Evolutionary conservation across 2,329 filamentous ascomycete genomes (phyloP).

Genomic region (Colletotrichum tamarilloi): DNA sequence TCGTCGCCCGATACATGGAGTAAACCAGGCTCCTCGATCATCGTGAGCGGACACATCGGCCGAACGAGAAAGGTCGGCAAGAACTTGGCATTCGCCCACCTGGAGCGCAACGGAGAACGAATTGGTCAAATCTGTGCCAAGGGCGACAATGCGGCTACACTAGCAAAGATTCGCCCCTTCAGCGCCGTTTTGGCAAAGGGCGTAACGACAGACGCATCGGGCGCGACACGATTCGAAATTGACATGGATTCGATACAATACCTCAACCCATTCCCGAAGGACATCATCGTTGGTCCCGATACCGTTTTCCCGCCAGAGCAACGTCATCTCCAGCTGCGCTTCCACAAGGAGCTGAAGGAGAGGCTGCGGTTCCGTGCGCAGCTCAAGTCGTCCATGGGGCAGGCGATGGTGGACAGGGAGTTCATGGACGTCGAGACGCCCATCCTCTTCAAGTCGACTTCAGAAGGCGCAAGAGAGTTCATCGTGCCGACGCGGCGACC

Average conservation of each 20-base stretch:
- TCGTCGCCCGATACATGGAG: constrained; percentile 40
- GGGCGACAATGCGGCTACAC: constrained; percentile 48
- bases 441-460: constrained; percentile 95
- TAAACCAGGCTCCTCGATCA: constrained; percentile 53
- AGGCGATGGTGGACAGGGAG: constrained; percentile 63
- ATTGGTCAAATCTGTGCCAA: constrained; percentile 59
- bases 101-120: constrained; percentile 47
- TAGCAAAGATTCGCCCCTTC: constrained; percentile 60
- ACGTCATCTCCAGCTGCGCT: constrained; percentile 87
- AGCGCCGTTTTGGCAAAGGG: constrained; percentile 65
- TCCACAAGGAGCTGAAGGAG: constrained; percentile 72
- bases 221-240: constrained; percentile 61
- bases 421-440: constrained; percentile 92
- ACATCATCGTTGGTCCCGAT: constrained; percentile 80
- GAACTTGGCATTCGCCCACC: constrained; percentile 76
- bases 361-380: constrained; percentile 78
- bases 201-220: constrained; percentile 20
- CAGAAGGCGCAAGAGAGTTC: constrained; percentile 95
- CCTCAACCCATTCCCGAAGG: constrained; percentile 78
- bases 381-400: constrained; percentile 63
- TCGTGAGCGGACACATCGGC: constrained; percentile 78
- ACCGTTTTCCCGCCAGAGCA: constrained; percentile 79
- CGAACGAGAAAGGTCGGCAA: constrained; percentile 75
- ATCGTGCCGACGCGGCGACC: constrained; percentile 85
- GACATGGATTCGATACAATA: constrained; percentile 70